Conservation (phyloP, 2,329 filamentous ascomycete species). For the Exophiala xenobiotica region DNA sequence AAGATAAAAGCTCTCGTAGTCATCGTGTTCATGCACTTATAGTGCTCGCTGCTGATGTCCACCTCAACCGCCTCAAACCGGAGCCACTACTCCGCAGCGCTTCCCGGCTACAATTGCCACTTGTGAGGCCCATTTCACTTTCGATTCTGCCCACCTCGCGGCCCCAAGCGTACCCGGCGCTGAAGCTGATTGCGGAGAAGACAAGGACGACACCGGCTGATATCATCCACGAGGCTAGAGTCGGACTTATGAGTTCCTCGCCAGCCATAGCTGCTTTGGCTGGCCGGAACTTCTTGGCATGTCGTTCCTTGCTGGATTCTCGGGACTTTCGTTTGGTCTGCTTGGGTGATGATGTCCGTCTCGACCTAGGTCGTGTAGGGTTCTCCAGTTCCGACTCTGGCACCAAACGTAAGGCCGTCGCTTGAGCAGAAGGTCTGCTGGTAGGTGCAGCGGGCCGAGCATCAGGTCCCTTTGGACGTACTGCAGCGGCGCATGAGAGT, state of each 20-base stretch:
- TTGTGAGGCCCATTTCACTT: conserved; percentile 34
- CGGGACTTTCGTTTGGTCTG: conserved; percentile 31
- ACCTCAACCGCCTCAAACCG: conserved; percentile 21
- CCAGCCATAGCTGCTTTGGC: conserved; percentile 37
- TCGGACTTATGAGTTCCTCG: conserved; percentile 51
- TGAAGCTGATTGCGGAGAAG: conserved; percentile 64
- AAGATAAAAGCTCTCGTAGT: neutral
- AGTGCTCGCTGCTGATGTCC: conserved; percentile 22
- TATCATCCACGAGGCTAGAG: conserved; percentile 65
- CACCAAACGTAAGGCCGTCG: conserved; percentile 54
- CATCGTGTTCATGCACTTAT: conserved; percentile 14
- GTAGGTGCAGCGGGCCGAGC: conserved; percentile 23
- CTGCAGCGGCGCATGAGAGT: conserved; percentile 90
- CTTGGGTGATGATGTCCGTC: conserved; percentile 28
- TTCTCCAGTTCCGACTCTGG: conserved; percentile 56
- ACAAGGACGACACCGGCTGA: conserved; percentile 65
- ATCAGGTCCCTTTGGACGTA: conserved; percentile 65
- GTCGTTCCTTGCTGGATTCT: conserved; percentile 42
- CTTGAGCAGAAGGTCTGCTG: conserved; percentile 22
- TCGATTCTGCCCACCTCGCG: conserved; percentile 58
- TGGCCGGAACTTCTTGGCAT: conserved; percentile 32
- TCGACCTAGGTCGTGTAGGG: conserved; percentile 24
- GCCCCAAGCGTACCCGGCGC: conserved; percentile 62
- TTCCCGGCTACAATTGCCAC: conserved; percentile 46
- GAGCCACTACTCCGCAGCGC: conserved; percentile 35